Evolutionary conservation across 257 asterid genomes (phyloP), one percentile per base, ranked within the genome.

Genomic region (Rubia yunnanensis): DNA sequence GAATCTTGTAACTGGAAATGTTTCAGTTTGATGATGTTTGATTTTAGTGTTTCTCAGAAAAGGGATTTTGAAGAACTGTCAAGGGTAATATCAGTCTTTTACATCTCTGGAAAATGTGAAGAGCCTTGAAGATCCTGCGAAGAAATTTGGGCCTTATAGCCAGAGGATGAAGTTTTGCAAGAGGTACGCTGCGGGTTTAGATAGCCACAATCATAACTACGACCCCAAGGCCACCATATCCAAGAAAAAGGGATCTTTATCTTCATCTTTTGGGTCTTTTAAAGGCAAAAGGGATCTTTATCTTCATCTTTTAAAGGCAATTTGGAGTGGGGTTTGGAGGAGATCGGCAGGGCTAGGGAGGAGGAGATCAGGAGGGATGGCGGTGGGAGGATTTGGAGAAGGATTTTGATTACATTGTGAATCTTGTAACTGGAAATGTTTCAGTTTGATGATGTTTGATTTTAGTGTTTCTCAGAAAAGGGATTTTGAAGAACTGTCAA

Each of bases 111-210:
- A 60, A 74, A 74, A 72, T 62, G 92, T 55, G 69, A 46, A 7
- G 60, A 83, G 77, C 52, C 70, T 87, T 7, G 88, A 82, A 70
- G 95, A 87, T 70, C 86, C 85, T 28, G 83, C 77, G 34, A 87
- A 87, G 82, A 74, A 80, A 60, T 84, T 70, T 73, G 69, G 62
- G 5, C 66, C 70, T n/a, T 73, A 38, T 59, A 72, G 72, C 26
- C 68, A 68, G 26, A 71, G 83, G 67, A 81, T 83, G 85, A 86
- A 86, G 58, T 66, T 84, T 1, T 79, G 83, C 20, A 83, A 80
- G 58, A 83, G 92, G 71, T 78, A 49, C 70, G 85, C 78, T 3
- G 76, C 20, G 14, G 52, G 75, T 64, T 76, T 83, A 63, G 76
- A 69, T 60, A 74, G 44, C 7, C 72, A 60, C 14, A n/a, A n/a